Conservation (phyloP, 2,329 filamentous ascomycete genomes). For the Aureobasidium melanogenum region DNA sequence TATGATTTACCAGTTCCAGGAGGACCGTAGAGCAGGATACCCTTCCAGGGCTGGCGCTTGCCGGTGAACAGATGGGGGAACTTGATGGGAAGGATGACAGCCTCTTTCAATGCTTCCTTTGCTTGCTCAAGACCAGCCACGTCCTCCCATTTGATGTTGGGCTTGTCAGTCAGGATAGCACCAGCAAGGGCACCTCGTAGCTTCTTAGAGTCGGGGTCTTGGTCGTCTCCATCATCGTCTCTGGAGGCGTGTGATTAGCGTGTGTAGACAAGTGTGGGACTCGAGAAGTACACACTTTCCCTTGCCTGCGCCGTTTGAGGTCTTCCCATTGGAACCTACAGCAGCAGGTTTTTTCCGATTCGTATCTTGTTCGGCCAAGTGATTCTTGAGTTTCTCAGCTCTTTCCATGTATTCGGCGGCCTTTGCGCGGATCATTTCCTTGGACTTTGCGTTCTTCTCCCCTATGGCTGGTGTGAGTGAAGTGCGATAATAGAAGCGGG, state of each 20-base stretch:
- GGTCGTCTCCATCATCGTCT: slow-evolving; percentile 53
- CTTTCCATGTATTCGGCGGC: slow-evolving; percentile 97
- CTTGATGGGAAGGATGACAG: slow-evolving; percentile 94
- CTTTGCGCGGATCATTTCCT: slow-evolving; percentile 95
- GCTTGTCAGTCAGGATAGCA: slow-evolving; percentile 88
- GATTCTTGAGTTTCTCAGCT: slow-evolving; percentile 93
- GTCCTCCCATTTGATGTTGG: slow-evolving; percentile 96
- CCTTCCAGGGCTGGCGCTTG: slow-evolving; percentile 96
- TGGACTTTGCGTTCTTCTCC: slow-evolving; percentile 97
- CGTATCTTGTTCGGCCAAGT: slow-evolving; percentile 64
- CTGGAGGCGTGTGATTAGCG: slow-evolving; percentile 1
- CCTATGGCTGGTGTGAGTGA: slow-evolving; percentile 25
- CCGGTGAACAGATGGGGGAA: slow-evolving; percentile 95
- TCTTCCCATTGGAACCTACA: slow-evolving; percentile 63
- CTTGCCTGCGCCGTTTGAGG: slow-evolving; percentile 54
- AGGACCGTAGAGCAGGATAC: slow-evolving; percentile 89
- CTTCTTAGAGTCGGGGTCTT: slow-evolving; percentile 92
- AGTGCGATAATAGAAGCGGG: not conserved
- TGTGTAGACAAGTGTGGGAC: not conserved
- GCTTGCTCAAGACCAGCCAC: slow-evolving; percentile 89
- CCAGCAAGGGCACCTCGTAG: slow-evolving; percentile 81
- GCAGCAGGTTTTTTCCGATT: slow-evolving; percentile 63
- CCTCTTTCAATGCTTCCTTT: slow-evolving; percentile 96
- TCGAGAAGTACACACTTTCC: slow-evolving; percentile 37
- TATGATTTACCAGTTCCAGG: slow-evolving; percentile 98